Evolutionary conservation across 768 basidiomycete genomes (phyloP).

Genomic region (Lentinula sp.): DNA sequence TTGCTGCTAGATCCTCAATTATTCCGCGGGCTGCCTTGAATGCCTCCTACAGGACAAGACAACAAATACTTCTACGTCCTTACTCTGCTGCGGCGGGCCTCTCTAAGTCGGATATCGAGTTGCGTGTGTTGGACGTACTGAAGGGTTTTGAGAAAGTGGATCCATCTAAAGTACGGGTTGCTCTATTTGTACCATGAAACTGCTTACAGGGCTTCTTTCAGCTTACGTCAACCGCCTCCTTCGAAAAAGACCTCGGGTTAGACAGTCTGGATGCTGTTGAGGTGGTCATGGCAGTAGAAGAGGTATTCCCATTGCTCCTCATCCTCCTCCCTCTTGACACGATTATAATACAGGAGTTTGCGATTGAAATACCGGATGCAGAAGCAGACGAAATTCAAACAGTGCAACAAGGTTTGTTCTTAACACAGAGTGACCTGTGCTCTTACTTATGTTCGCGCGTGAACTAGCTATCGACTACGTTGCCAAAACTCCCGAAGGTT

Average conservation of each 20-base stretch:
- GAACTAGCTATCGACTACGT: slow-evolving; percentile 88
- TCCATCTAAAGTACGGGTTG: slow-evolving; percentile 50
- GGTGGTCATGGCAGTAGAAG: slow-evolving; percentile 98
- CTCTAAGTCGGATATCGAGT: slow-evolving; percentile 60
- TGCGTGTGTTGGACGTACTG: slow-evolving; percentile 76
- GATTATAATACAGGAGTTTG: slow-evolving; percentile 67
- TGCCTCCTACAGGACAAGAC: slow-evolving; percentile 25
- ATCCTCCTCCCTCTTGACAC: neutral
- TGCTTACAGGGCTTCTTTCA: slow-evolving; percentile 20
- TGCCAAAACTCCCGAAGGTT: slow-evolving; percentile 87
- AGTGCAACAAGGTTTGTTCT: slow-evolving; percentile 74
- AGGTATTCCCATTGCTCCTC: slow-evolving; percentile 35
- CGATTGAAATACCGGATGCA: slow-evolving; percentile 94
- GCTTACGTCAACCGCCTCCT: slow-evolving; percentile 63
- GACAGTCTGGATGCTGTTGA: slow-evolving; percentile 98
- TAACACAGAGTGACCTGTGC: slow-evolving; percentile 8
- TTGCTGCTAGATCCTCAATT: slow-evolving; percentile 38
- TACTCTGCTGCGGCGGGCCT: slow-evolving; percentile 69
- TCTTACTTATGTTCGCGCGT: slow-evolving; percentile 10
- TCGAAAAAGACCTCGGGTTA: slow-evolving; percentile 79
- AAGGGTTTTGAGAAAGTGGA: slow-evolving; percentile 90
- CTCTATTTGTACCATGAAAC: neutral
- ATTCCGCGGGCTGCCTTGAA: slow-evolving; percentile 35
- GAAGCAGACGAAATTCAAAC: slow-evolving; percentile 95
- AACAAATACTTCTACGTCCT: slow-evolving; percentile 37